A percentile compares a stretch with the other conserved stretches of the same genome.
phyloP scores from a whole-genome alignment of 2,329 filamentous ascomycete genomes.

The Hypoxylon sp. region DNA sequence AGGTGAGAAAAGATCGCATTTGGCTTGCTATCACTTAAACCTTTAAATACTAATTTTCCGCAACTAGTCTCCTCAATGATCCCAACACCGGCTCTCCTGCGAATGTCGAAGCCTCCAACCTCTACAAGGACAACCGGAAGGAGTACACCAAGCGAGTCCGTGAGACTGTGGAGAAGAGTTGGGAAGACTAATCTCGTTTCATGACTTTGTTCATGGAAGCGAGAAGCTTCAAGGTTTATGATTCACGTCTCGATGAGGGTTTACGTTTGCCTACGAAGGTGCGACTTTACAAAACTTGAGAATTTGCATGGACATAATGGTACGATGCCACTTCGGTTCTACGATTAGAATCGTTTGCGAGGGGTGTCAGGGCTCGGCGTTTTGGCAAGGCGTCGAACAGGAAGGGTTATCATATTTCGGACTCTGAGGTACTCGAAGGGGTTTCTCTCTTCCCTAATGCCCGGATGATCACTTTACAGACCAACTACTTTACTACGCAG shows the following conservation, averaged over 20 bases:
- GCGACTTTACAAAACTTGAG: background rate
- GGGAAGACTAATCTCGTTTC: conserved; percentile 80
- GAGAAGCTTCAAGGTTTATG: background rate
- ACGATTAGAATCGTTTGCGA: conserved; percentile 17
- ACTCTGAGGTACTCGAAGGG: conserved; percentile 10
- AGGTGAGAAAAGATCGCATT: conserved; percentile 71
- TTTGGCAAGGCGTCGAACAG: conserved; percentile 33
- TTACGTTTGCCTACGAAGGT: conserved; percentile 1
- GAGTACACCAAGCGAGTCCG: conserved; percentile 96
- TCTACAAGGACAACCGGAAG: conserved; percentile 98
- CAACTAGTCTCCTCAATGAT: conserved; percentile 87
- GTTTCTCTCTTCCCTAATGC: conserved; percentile 8
- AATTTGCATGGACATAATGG: conserved; percentile 16
- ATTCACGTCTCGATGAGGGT: conserved; percentile 20
- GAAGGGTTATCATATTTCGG: conserved; percentile 31
- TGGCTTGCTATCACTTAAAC: background rate
- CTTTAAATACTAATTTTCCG: conserved; percentile 24
- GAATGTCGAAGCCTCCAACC: conserved; percentile 96
- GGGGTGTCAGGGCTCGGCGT: conserved; percentile 35
- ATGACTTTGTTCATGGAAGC: background rate
- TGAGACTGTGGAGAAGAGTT: conserved; percentile 99
- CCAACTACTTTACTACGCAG: conserved; percentile 20
- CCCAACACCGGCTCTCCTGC: conserved; percentile 98
- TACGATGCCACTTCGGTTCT: conserved; percentile 16
- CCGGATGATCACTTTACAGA: conserved; percentile 21